These are phyloP conservation scores for Periconia macrospinosa DNA, from an alignment of 2,329 filamentous ascomycete species.

Conservation along the genomic window DNA sequence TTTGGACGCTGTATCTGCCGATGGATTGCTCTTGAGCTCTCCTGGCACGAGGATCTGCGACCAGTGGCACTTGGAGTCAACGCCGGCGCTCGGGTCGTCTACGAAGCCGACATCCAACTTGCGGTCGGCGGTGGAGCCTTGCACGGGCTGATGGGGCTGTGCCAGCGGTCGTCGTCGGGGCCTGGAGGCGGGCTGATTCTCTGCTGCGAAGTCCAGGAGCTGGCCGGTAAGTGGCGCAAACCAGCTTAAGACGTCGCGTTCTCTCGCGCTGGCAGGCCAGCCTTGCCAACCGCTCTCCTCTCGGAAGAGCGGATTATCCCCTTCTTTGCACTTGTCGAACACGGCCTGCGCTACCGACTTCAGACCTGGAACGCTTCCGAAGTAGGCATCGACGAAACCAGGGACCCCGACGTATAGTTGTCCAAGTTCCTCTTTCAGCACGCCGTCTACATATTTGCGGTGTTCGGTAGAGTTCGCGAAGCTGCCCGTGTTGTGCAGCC, in stretches of 20 bases:
- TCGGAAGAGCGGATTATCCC: slow-evolving; percentile 19
- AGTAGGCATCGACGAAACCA: slow-evolving; percentile 24
- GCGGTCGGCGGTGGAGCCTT: slow-evolving; percentile 24
- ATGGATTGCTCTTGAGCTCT: slow-evolving; percentile 52
- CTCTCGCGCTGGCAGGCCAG: slow-evolving; percentile 21
- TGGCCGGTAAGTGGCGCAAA: slow-evolving; percentile 16
- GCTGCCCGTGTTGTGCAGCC: slow-evolving; percentile 20
- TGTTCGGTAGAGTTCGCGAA: slow-evolving; percentile 21
- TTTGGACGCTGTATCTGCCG: slow-evolving; percentile 41
- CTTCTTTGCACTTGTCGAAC: slow-evolving; percentile 22
- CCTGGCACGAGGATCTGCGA: slow-evolving; percentile 50
- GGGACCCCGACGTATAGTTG: slow-evolving; percentile 20
- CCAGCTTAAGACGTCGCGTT: slow-evolving; percentile 23
- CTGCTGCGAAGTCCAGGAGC: slow-evolving; percentile 4
- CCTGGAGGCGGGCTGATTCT: slow-evolving; percentile 3
- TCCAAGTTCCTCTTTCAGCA: slow-evolving; percentile 22
- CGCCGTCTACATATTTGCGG: slow-evolving; percentile 18
- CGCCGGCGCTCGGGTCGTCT: slow-evolving; percentile 18
- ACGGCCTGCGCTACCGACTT: slow-evolving; percentile 14
- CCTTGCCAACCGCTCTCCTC: slow-evolving; percentile 21
- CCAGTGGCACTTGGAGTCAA: slow-evolving; percentile 34
- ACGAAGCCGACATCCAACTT: slow-evolving; percentile 29
- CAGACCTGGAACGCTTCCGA: slow-evolving; percentile 17
- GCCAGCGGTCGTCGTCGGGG: slow-evolving; percentile 4
- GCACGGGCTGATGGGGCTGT: slow-evolving; percentile 18